phyloP scores from a whole-genome alignment of 352 stramenopile genomes.

The Pythium brassicae region DNA sequence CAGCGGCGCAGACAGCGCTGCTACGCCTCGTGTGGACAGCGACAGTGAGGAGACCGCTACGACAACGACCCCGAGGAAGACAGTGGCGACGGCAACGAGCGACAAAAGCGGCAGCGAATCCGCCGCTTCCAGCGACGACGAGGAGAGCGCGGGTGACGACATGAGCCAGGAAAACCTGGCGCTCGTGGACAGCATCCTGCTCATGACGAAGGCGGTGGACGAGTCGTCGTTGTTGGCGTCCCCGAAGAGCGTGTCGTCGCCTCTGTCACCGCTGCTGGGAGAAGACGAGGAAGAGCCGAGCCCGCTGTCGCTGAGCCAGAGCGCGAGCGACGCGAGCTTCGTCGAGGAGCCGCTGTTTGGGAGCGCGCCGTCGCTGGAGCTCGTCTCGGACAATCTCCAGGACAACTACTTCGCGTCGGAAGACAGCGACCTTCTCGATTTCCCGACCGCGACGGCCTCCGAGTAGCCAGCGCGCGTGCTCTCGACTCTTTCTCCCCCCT shows the following conservation, averaged over 20 bases:
- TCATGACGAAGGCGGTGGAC: conserved; percentile 70
- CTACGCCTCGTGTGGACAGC: not conserved
- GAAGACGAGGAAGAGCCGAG: conserved; percentile 40
- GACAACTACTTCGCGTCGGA: conserved; percentile 64
- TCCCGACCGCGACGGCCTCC: conserved; percentile 22
- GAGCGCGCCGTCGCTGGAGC: conserved; percentile 43
- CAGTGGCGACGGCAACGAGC: not conserved
- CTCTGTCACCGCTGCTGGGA: conserved; percentile 34
- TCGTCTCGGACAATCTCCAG: conserved; percentile 75
- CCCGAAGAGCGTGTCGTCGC: conserved; percentile 58
- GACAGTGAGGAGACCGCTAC: conserved; percentile 8
- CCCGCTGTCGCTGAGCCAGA: conserved; percentile 6
- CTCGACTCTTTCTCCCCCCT: not conserved
- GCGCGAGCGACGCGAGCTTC: conserved; percentile 10
- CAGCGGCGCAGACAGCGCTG: not conserved
- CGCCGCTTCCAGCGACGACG: not conserved
- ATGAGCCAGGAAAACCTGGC: conserved; percentile 58
- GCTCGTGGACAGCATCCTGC: conserved; percentile 72
- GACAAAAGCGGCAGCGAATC: not conserved
- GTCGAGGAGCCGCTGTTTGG: conserved; percentile 19
- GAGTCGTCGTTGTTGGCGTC: conserved; percentile 51
- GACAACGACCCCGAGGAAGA: too few relatives aligned
- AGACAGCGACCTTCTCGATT: conserved; percentile 67
- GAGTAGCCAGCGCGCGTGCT: conserved; percentile 1
- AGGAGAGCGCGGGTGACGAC: not conserved